Evolutionary conservation across 345 rosid genomes (phyloP).

Genomic region (Eutrema japonicum): DNA sequence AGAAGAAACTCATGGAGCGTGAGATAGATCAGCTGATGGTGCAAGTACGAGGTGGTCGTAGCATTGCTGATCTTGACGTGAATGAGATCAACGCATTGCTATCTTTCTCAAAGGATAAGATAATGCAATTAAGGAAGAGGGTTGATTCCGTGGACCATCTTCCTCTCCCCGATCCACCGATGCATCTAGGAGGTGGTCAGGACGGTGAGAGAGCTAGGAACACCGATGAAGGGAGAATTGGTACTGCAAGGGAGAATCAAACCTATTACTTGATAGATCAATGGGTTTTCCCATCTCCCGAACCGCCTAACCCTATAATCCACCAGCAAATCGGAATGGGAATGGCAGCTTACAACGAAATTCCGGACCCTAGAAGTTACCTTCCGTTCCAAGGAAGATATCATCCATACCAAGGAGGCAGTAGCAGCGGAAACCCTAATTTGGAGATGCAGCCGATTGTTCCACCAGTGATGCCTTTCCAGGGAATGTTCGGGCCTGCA

Average conservation of each 20-base stretch:
- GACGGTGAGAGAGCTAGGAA: not conserved
- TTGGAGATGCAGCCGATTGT: too few relatives aligned
- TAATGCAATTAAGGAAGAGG: slow-evolving; percentile 5
- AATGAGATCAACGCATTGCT: slow-evolving; percentile 21
- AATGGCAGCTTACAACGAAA: not conserved
- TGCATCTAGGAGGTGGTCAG: not conserved
- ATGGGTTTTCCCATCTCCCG: not conserved
- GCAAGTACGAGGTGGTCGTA: not conserved
- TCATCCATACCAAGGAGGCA: too few relatives aligned
- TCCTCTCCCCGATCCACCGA: slow-evolving; percentile 21
- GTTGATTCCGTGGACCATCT: not conserved
- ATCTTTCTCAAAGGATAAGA: not conserved
- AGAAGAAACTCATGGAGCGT: slow-evolving; percentile 12
- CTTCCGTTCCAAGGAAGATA: slow-evolving; percentile 4
- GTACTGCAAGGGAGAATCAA: not conserved
- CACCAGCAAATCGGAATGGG: not conserved
- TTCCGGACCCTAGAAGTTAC: not conserved
- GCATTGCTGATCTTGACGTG: not conserved
- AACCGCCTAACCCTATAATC: not conserved
- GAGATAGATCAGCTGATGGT: slow-evolving; percentile 38
- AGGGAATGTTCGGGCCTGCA: too few relatives aligned
- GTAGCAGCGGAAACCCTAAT: too few relatives aligned
- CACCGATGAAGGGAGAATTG: not conserved
- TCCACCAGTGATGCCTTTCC: too few relatives aligned
- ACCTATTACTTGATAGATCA: slow-evolving; percentile 23